Evolutionary conservation across 768 basidiomycete genomes (phyloP).

Genomic region (Podaxis sp.): DNA sequence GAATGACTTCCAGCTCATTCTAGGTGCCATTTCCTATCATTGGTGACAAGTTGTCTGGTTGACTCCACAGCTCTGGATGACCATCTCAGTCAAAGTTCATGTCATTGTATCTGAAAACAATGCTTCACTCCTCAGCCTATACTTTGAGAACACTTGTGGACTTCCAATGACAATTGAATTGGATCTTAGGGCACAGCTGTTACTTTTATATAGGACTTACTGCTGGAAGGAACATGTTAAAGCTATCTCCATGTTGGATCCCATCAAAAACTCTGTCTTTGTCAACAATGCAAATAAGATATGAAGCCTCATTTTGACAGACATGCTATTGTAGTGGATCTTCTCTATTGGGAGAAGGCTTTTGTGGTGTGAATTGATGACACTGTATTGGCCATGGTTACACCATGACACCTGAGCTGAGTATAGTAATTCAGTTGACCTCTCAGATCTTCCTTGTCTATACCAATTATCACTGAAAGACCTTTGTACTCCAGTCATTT

Average conservation of each 20-base stretch:
- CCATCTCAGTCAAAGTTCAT: not conserved
- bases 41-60: conserved; percentile 1
- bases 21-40: not conserved
- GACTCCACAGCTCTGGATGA: conserved; percentile 3
- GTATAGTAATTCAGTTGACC: not conserved
- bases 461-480: not conserved
- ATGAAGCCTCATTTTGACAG: not conserved
- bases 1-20: not conserved
- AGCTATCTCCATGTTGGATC: not conserved
- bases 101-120: not conserved
- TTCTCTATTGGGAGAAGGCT: not conserved
- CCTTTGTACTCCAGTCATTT: not conserved
- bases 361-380: not conserved
- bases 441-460: not conserved
- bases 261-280: not conserved
- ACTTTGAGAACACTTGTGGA: not conserved
- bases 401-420: too few relatives aligned
- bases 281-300: not conserved
- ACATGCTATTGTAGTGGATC: not conserved
- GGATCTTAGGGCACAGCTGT: not conserved
- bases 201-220: not conserved
- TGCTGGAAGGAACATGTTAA: not conserved
- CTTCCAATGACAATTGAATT: not conserved
- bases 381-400: not conserved
- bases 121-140: not conserved